These are phyloP conservation scores for Curvularia sp. DNA, from an alignment of 2,329 filamentous ascomycete species.

Conservation along the genomic window DNA sequence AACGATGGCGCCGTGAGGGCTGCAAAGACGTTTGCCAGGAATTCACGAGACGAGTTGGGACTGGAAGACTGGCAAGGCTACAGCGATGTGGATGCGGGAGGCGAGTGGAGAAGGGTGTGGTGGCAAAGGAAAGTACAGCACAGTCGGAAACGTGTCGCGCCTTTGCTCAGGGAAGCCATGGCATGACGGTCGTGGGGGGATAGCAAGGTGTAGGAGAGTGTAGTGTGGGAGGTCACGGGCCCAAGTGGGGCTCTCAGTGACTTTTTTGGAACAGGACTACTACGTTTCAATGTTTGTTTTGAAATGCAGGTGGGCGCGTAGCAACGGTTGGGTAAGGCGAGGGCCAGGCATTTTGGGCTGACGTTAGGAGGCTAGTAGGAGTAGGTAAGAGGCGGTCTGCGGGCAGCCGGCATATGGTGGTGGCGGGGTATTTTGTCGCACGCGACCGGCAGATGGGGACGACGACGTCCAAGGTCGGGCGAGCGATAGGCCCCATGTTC, in stretches of 20 bases:
- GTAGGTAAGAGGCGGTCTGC: constrained; percentile 22
- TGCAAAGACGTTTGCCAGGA: constrained; percentile 62
- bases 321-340: constrained; percentile 37
- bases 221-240: neutral
- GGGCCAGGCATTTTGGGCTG: constrained; percentile 22
- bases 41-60: constrained; percentile 58
- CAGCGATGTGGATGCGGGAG: constrained; percentile 52
- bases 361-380: constrained; percentile 8
- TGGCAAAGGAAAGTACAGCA: constrained; percentile 65
- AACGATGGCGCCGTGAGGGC: constrained; percentile 59
- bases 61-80: constrained; percentile 62
- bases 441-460: constrained; percentile 19
- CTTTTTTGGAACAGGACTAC: neutral
- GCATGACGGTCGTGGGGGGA: constrained; percentile 11
- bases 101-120: constrained; percentile 68
- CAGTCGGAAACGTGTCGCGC: constrained; percentile 69
- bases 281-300: constrained; percentile 11
- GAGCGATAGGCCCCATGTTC: constrained; percentile 4
- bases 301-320: constrained; percentile 22
- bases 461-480: constrained; percentile 3
- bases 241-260: neutral
- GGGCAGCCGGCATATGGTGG: constrained; percentile 17
- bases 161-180: constrained; percentile 61
- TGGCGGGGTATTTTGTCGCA: constrained; percentile 20
- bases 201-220: constrained; percentile 14